Evolutionary conservation across 2,329 filamentous ascomycete species (phyloP).

Genomic region (Paracoccidioides brasiliensis): DNA sequence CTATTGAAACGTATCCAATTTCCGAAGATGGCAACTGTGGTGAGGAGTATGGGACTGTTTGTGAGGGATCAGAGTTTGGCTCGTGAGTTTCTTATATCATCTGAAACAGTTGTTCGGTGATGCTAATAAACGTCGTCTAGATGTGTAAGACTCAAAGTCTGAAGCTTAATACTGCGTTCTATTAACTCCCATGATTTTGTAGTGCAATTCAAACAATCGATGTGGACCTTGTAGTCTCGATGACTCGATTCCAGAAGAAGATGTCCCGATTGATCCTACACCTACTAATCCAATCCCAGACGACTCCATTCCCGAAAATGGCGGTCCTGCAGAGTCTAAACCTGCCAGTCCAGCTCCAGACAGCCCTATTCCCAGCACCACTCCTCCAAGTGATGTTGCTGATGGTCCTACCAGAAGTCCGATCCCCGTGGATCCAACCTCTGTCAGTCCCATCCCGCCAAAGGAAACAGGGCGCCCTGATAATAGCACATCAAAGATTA

Average conservation of each 20-base stretch:
- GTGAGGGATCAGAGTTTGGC: slow-evolving; percentile 7
- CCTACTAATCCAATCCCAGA: background rate
- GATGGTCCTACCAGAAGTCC: background rate
- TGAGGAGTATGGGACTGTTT: background rate
- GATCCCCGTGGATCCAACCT: background rate
- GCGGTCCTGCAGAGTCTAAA: background rate
- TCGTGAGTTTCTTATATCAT: slow-evolving; percentile 5
- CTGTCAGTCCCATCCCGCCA: background rate
- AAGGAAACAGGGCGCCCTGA: background rate
- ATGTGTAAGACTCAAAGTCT: slow-evolving; percentile 1
- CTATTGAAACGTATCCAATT: slow-evolving; percentile 3
- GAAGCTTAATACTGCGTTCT: background rate
- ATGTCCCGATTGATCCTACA: background rate
- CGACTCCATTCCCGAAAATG: background rate
- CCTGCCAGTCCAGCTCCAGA: background rate
- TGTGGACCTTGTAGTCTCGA: background rate
- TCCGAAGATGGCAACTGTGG: slow-evolving; percentile 7
- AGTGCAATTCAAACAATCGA: background rate
- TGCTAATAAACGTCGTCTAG: background rate
- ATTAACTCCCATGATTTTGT: background rate
- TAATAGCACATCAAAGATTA: slow-evolving; percentile 1
- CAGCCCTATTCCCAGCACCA: background rate
- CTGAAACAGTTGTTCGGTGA: background rate
- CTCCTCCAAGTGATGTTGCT: background rate
- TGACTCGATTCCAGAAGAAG: background rate